phyloP scores from a whole-genome alignment of 768 basidiomycete species.

The Serpula lacrymans region DNA sequence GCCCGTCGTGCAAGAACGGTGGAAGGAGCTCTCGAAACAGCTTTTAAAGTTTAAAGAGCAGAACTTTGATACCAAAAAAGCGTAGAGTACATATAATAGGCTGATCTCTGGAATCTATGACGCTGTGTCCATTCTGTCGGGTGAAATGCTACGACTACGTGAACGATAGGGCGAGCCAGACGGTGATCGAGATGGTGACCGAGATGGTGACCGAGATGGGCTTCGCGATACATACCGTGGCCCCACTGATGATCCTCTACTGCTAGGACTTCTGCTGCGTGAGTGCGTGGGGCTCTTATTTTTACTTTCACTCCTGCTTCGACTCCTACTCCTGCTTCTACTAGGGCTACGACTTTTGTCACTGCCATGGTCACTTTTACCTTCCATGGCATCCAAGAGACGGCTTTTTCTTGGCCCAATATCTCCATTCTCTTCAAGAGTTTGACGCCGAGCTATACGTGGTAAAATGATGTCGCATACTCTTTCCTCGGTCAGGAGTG shows the following conservation, averaged over 20 bases:
- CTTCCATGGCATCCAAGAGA: constrained; percentile 86
- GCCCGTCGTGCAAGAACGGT: constrained; percentile 68
- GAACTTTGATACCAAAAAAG: constrained; percentile 26
- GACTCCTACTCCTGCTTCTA: constrained; percentile 21
- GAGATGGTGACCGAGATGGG: constrained; percentile 48
- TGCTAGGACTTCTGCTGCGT: constrained; percentile 21
- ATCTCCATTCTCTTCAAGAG: constrained; percentile 90
- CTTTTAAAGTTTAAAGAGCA: constrained; percentile 49
- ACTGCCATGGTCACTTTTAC: constrained; percentile 53
- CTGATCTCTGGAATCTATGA: constrained; percentile 11
- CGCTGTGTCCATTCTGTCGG: constrained; percentile 49
- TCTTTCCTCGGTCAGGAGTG: constrained; percentile 80
- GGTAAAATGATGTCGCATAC: constrained; percentile 97
- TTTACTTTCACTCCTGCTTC: constrained; percentile 27
- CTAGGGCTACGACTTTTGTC: constrained; percentile 36
- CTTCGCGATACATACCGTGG: constrained; percentile 65
- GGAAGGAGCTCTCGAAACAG: constrained; percentile 61
- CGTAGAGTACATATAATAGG: constrained; percentile 12
- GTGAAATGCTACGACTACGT: constrained; percentile 57
- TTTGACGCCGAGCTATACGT: constrained; percentile 77
- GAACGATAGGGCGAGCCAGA: constrained; percentile 44
- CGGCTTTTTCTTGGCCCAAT: constrained; percentile 82
- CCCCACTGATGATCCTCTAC: constrained; percentile 37
- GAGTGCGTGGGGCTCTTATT: constrained; percentile 18
- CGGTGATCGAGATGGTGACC: constrained; percentile 37